phyloP scores from a whole-genome alignment of 345 rosid species.

The Salix udensis region DNA sequence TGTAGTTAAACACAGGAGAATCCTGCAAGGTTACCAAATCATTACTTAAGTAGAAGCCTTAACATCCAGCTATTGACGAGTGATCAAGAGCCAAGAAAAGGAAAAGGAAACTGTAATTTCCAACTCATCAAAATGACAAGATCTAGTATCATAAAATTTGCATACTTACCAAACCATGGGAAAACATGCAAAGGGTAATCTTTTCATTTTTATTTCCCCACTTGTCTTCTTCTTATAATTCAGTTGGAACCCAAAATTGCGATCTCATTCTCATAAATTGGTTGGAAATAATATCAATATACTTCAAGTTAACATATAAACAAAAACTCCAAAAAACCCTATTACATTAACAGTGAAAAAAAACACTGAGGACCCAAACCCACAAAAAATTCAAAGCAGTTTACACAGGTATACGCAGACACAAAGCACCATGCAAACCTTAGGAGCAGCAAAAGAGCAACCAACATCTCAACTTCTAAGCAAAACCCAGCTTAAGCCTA shows the following conservation, averaged over 20 bases:
- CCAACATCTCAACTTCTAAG: neutral
- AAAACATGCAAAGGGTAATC: neutral
- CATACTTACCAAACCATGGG: neutral
- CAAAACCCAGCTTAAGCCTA: neutral
- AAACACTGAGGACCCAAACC: neutral
- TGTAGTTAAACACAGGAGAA: slow-evolving; percentile 69
- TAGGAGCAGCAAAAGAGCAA: no score
- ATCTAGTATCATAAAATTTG: neutral
- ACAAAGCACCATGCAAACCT: neutral
- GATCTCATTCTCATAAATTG: neutral
- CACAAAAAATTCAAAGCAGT: neutral
- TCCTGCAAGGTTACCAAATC: slow-evolving; percentile 39
- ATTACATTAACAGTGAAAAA: neutral
- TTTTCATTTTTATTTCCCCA: neutral
- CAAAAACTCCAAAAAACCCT: neutral
- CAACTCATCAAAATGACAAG: neutral
- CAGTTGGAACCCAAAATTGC: neutral
- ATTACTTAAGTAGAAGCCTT: neutral
- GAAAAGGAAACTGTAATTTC: neutral
- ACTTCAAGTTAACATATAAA: neutral
- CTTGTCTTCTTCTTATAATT: neutral
- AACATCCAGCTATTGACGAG: neutral
- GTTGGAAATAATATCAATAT: neutral
- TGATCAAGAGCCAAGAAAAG: neutral
- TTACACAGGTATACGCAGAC: no score